These are phyloP conservation scores for Venturia asperata DNA, from an alignment of 2,329 filamentous ascomycete species.

Conservation along the genomic window DNA sequence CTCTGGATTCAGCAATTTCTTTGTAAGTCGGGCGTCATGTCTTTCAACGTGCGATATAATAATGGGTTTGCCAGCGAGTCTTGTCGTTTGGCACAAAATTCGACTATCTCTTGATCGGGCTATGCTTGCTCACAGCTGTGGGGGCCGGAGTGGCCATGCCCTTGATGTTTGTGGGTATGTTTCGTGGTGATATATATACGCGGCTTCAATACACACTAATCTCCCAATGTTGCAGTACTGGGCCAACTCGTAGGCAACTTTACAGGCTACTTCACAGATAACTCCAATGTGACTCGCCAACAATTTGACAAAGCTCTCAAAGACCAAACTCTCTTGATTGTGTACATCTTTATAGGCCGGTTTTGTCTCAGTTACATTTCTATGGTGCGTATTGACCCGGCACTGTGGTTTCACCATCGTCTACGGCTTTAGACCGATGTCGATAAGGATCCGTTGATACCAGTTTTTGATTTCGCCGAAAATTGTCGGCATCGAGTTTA, in stretches of 20 bases:
- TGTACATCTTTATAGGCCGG: conserved; percentile 52
- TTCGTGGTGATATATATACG: neutral
- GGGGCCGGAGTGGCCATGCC: conserved; percentile 28
- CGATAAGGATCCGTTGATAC: too few relatives aligned
- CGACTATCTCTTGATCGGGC: conserved; percentile 28
- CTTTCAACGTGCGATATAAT: neutral
- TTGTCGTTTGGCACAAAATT: conserved; percentile 30
- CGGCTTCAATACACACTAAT: too few relatives aligned
- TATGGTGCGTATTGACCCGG: conserved; percentile 34
- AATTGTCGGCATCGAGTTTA: too few relatives aligned
- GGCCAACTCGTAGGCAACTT: conserved; percentile 45
- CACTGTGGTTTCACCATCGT: neutral
- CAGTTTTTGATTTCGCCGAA: too few relatives aligned
- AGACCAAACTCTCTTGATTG: conserved; percentile 45
- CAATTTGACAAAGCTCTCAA: conserved; percentile 47
- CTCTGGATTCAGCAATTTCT: neutral
- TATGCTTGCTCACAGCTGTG: conserved; percentile 29
- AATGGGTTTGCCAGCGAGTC: conserved; percentile 26
- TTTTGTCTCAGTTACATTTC: conserved; percentile 49
- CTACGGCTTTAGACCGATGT: too few relatives aligned
- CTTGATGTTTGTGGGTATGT: conserved; percentile 9
- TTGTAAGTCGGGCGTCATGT: neutral
- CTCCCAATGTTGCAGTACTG: conserved; percentile 40
- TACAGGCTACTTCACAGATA: conserved; percentile 47
- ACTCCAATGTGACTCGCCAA: conserved; percentile 37